Percentiles rank a stretch among this genome's conserved stretches.
phyloP scores from a whole-genome alignment of 2,329 filamentous ascomycete species.

The Aureobasidium leucospermi region DNA sequence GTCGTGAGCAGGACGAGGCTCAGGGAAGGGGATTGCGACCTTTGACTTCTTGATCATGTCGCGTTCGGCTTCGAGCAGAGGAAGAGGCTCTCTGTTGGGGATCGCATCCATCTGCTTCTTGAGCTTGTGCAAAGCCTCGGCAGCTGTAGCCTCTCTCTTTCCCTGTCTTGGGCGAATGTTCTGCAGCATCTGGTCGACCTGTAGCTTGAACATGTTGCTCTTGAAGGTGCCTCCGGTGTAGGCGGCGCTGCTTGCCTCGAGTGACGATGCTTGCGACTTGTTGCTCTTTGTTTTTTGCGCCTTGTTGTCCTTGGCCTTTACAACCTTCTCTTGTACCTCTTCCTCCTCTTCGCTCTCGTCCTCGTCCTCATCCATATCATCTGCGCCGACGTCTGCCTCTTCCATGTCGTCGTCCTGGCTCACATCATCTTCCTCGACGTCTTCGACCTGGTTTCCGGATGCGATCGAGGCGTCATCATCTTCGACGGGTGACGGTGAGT shows the following conservation, averaged over 20 bases:
- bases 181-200: slow-evolving; percentile 55
- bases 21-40: slow-evolving; percentile 73
- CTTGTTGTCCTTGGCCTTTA: slow-evolving; percentile 1
- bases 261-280: slow-evolving; percentile 9
- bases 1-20: slow-evolving; percentile 68
- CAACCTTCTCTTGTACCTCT: not conserved
- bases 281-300: slow-evolving; percentile 13
- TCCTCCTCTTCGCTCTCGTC: slow-evolving; percentile 4
- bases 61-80: slow-evolving; percentile 58
- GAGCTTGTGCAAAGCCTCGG: slow-evolving; percentile 47
- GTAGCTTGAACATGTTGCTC: slow-evolving; percentile 60
- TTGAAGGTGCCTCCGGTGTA: slow-evolving; percentile 53
- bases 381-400: slow-evolving; percentile 14
- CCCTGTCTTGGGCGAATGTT: slow-evolving; percentile 53
- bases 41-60: slow-evolving; percentile 59
- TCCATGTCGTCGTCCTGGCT: slow-evolving; percentile 15
- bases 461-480: slow-evolving; percentile 26
- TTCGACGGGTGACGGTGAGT: slow-evolving; percentile 24
- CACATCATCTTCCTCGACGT: slow-evolving; percentile 13
- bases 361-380: slow-evolving; percentile 8
- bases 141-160: slow-evolving; percentile 46
- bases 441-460: slow-evolving; percentile 18
- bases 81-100: slow-evolving; percentile 41
- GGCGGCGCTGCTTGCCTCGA: slow-evolving; percentile 26
- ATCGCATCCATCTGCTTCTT: slow-evolving; percentile 52